phyloP scores from a whole-genome alignment of 371 early-diverging fungal genomes.

The Parasitella parasitica region DNA sequence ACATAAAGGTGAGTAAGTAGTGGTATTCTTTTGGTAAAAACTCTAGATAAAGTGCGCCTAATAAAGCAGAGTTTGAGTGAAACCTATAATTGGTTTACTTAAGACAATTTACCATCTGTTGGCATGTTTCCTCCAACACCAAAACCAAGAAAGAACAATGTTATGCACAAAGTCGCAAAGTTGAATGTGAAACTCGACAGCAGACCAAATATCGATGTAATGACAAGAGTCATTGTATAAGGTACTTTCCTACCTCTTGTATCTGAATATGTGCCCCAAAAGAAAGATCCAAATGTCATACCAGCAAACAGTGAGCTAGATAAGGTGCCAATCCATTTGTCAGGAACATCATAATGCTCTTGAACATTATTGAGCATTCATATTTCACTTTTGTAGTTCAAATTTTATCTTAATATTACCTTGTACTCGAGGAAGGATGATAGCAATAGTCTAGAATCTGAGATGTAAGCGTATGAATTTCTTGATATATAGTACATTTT shows the following conservation, averaged over 20 bases:
- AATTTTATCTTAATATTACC: conserved; percentile 17
- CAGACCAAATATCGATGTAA: conserved; percentile 74
- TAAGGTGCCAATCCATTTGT: conserved; percentile 60
- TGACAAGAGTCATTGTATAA: conserved; percentile 73
- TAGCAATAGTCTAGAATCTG: conserved; percentile 59
- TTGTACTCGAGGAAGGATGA: conserved; percentile 61
- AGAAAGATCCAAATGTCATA: conserved; percentile 80
- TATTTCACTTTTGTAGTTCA: neutral
- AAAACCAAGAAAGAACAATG: conserved; percentile 72
- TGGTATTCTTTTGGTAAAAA: conserved; percentile 79
- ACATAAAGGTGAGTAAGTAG: conserved; percentile 79
- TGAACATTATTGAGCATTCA: neutral
- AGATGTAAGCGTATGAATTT: neutral
- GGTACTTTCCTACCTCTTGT: conserved; percentile 76
- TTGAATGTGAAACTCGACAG: conserved; percentile 67
- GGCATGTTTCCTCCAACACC: conserved; percentile 92
- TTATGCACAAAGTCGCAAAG: conserved; percentile 63
- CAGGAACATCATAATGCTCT: conserved; percentile 62
- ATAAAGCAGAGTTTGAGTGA: neutral
- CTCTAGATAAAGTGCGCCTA: conserved; percentile 80
- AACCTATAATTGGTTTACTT: too few species aligned
- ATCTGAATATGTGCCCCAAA: conserved; percentile 83
- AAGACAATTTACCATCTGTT: conserved; percentile 66
- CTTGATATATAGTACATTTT: neutral
- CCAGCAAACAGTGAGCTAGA: conserved; percentile 76